Evolutionary conservation across 1,284 basidiomycete species (phyloP).

Genomic region (Marasmius fiardii): DNA sequence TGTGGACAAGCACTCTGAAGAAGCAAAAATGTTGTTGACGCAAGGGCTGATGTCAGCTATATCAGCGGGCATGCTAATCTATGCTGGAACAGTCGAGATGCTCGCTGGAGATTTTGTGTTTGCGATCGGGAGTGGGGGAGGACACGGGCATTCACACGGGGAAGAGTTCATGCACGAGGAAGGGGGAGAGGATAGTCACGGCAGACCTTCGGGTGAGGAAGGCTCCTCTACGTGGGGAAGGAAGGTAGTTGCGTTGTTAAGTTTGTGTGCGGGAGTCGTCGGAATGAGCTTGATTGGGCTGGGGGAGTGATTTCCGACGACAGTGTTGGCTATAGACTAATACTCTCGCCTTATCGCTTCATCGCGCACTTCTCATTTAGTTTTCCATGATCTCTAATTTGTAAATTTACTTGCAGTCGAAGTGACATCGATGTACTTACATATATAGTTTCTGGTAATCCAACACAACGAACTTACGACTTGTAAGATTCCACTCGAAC

Average conservation of each 20-base stretch:
- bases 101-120: conserved; percentile 76
- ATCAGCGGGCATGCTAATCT: conserved; percentile 77
- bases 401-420: no score
- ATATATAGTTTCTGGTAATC: no score
- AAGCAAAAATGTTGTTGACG: conserved; percentile 47
- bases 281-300: conserved; percentile 51
- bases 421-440: no score
- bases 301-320: background rate
- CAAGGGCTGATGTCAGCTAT: conserved; percentile 73
- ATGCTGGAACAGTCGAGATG: conserved; percentile 78
- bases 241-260: conserved; percentile 51
- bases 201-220: conserved; percentile 1
- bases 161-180: conserved; percentile 16
- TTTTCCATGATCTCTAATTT: no score
- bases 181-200: conserved; percentile 12
- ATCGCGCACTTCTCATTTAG: no score
- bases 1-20: conserved; percentile 22
- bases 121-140: conserved; percentile 42
- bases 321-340: no score
- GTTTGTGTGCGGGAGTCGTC: conserved; percentile 50
- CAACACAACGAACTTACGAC: no score
- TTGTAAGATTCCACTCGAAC: no score
- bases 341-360: no score
- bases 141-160: conserved; percentile 22
- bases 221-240: conserved; percentile 20